phyloP scores from a whole-genome alignment of 164 flowering plant genomes.

The Vitis labrusca region DNA sequence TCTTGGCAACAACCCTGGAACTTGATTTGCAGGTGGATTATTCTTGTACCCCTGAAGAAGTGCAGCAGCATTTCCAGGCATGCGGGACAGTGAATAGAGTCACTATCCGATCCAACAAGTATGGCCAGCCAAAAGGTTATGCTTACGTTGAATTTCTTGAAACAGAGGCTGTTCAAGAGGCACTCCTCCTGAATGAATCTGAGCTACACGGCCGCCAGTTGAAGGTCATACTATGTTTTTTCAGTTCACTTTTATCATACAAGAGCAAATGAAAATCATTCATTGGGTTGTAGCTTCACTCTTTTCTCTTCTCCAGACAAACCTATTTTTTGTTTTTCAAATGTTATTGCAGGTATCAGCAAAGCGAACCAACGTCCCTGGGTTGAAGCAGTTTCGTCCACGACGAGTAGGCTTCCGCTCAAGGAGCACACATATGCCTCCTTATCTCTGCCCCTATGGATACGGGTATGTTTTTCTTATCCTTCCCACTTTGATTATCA shows the following conservation, averaged over 20 bases:
- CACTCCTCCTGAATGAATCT: conserved; percentile 60
- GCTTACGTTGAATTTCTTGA: conserved; percentile 78
- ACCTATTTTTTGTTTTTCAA: no score
- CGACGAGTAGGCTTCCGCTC: conserved; percentile 39
- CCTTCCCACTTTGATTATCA: background rate
- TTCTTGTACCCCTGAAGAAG: conserved; percentile 73
- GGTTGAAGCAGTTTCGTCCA: conserved; percentile 63
- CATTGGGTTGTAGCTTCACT: no score
- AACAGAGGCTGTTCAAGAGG: conserved; percentile 67
- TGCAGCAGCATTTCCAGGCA: conserved; percentile 74
- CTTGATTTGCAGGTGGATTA: conserved; percentile 57
- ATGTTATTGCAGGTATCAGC: conserved; percentile 41
- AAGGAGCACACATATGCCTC: conserved; percentile 46
- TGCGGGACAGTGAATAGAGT: conserved; percentile 77
- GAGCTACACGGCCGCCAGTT: conserved; percentile 72
- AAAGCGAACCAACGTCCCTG: conserved; percentile 68
- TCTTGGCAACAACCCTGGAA: background rate
- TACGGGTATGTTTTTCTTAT: conserved; percentile 46
- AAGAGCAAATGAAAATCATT: no score
- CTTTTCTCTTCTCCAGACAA: no score
- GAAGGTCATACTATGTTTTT: conserved; percentile 30
- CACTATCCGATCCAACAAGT: conserved; percentile 59
- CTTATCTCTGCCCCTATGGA: conserved; percentile 49
- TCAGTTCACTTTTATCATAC: background rate
- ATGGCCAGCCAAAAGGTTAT: conserved; percentile 71